Percentiles rank a stretch among this genome's conserved stretches.
Conservation (phyloP, 768 basidiomycete genomes). For the Astraeus odoratus region DNA sequence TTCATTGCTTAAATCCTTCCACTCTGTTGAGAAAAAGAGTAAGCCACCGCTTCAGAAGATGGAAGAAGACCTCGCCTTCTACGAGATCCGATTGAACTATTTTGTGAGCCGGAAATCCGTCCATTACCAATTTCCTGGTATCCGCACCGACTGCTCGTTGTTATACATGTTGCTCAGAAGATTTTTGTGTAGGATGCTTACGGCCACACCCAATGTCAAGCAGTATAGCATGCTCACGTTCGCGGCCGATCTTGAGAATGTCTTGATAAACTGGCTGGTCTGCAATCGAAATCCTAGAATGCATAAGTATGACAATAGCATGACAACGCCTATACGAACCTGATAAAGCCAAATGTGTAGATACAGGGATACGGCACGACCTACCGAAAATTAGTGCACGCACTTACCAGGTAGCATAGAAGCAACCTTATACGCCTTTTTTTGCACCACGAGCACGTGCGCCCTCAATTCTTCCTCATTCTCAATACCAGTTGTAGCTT, state of each 20-base stretch:
- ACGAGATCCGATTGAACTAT: conserved; percentile 35
- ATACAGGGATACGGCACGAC: conserved; percentile 25
- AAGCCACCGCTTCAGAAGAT: background rate
- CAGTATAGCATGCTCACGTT: conserved; percentile 31
- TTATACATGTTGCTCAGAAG: background rate
- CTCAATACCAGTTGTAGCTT: conserved; percentile 16
- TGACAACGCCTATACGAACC: background rate
- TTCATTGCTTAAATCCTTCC: conserved; percentile 52
- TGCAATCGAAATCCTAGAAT: conserved; percentile 9
- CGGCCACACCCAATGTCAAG: conserved; percentile 43
- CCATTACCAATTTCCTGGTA: conserved; percentile 32
- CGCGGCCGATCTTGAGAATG: conserved; percentile 31
- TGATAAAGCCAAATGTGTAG: conserved; percentile 17
- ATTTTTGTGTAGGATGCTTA: conserved; percentile 13
- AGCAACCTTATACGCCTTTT: conserved; percentile 24
- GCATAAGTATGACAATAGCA: background rate
- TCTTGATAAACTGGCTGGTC: conserved; percentile 13
- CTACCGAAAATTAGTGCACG: conserved; percentile 4
- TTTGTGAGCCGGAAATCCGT: conserved; percentile 37
- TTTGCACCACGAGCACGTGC: conserved; percentile 22
- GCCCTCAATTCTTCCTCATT: conserved; percentile 16
- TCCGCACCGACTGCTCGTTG: conserved; percentile 23
- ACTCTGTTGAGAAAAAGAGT: conserved; percentile 29
- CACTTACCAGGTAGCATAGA: background rate
- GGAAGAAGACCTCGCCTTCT: conserved; percentile 19